Conservation (phyloP, 257 asterid species). For the Nicotiana undulata region DNA sequence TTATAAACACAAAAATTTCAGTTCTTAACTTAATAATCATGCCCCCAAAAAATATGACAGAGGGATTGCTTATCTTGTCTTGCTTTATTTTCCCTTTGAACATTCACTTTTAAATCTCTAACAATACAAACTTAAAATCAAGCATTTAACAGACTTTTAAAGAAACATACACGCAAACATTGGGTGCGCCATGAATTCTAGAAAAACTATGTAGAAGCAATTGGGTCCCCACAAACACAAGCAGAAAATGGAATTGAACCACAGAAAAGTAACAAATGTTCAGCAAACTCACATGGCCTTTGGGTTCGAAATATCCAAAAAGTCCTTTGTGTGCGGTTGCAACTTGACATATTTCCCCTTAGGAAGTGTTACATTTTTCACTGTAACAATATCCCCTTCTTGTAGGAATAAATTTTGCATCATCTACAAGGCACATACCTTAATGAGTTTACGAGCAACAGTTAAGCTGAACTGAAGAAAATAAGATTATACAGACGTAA, state of each 20-base stretch:
- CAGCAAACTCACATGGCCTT: constrained; percentile 83
- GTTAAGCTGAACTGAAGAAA: constrained; percentile 1
- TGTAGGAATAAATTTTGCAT: constrained; percentile 90
- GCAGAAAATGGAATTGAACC: not conserved
- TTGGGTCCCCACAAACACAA: not conserved
- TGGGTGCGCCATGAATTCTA: not conserved
- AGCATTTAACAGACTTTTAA: too few species aligned
- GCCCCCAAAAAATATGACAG: not conserved
- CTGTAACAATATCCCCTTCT: constrained; percentile 87
- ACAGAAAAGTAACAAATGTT: not conserved
- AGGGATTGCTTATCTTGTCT: not conserved
- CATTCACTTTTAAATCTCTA: too few species aligned
- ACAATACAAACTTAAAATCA: too few species aligned
- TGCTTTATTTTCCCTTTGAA: not conserved
- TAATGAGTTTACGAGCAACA: constrained; percentile 5
- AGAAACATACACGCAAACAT: too few species aligned
- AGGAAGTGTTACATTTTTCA: constrained; percentile 88
- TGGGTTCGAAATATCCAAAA: constrained; percentile 94
- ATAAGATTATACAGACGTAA: not conserved
- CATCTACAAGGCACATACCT: constrained; percentile 47
- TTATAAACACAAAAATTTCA: not conserved
- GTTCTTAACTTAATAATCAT: not conserved
- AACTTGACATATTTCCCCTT: constrained; percentile 90
- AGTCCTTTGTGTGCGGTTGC: constrained; percentile 95
- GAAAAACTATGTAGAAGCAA: not conserved